Base-by-base conservation (phyloP, 306 rosid genomes). In the Trichosanthes cucumerina region DNA sequence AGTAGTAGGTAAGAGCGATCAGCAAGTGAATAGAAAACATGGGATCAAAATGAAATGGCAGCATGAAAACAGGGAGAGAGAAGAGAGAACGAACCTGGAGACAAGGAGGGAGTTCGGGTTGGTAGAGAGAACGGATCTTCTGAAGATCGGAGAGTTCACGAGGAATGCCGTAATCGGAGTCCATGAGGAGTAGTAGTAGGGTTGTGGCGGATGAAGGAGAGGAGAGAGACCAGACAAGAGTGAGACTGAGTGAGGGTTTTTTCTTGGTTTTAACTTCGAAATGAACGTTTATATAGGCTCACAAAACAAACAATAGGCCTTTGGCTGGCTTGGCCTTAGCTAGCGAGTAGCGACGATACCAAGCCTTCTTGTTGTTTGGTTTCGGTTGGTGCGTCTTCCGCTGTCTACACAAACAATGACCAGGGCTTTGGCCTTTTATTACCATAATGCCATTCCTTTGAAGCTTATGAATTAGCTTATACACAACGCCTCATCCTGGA, bases 91-190 rank as follows among this genome's bases (percentile, higher is more conserved):
- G 64, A 57, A 90, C 93, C 93, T 90, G 84, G 16, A 90, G 94
- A 39, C 94, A 93, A 84, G 98, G 98, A 86, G 98, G 98, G 12
- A 93, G 88, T 10, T 81, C 85, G 0, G 97, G 98, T 33, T 90
- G 88, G 88, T 93, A 91, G 44, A 82, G 86, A 76, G 98, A 91
- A 65, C 97, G 87, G 79, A 83, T 64, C 54, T 88, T 84, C 81
- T 93, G 97, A 56, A 93, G 93, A 85, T 85, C 98, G 59, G 98
- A 93, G 86, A 93, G 98, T 54, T 93, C 91, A 70, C 98, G 87
- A 56, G 96, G 93, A 79, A 91, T 90, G 85, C 97, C 96, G 84
- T 93, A 93, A 73, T 93, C 97, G 62, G 98, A 93, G 84, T 93
- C 96, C 93, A 89, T 89, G 23, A 47, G 54, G 66, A 13, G 38